Evolutionary conservation across 345 rosid species (phyloP).

Genomic region (Fremontodendron californicum): DNA sequence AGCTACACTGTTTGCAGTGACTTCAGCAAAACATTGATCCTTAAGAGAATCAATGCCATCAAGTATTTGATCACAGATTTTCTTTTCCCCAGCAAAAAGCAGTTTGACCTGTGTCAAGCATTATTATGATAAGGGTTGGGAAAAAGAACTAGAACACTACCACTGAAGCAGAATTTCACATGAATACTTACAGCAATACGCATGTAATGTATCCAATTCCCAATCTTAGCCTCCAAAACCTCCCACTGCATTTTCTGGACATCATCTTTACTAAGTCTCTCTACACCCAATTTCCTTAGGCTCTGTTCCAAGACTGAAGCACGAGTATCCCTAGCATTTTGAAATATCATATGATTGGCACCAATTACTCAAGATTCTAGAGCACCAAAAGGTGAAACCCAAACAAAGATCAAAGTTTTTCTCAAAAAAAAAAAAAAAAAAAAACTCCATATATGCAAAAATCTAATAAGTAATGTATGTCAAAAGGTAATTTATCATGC

Average conservation of each 20-base stretch:
- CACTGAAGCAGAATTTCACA: slow-evolving; percentile 6
- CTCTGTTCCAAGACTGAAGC: slow-evolving; percentile 83
- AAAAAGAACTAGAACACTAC: neutral
- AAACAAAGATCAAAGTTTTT: neutral
- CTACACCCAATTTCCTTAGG: slow-evolving; percentile 84
- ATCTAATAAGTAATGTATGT: neutral
- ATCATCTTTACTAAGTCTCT: slow-evolving; percentile 91
- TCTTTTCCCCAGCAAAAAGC: slow-evolving; percentile 83
- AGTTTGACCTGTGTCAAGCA: slow-evolving; percentile 71
- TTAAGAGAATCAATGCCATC: slow-evolving; percentile 65
- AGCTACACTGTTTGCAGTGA: slow-evolving; percentile 69
- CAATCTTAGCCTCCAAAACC: slow-evolving; percentile 93
- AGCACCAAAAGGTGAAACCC: neutral
- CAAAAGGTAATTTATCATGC: neutral
- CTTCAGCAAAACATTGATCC: slow-evolving; percentile 89
- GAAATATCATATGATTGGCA: neutral
- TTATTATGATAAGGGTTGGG: slow-evolving; percentile 5
- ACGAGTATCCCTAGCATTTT: slow-evolving; percentile 65
- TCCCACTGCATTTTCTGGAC: slow-evolving; percentile 99
- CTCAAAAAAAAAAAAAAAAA: neutral
- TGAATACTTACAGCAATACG: slow-evolving; percentile 68
- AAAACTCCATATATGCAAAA: neutral
- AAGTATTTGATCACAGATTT: slow-evolving; percentile 80
- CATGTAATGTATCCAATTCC: slow-evolving; percentile 97
- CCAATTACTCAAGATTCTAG: neutral